Base-by-base conservation (phyloP, 2,329 filamentous ascomycete species). In the Colletotrichum scovillei region DNA sequence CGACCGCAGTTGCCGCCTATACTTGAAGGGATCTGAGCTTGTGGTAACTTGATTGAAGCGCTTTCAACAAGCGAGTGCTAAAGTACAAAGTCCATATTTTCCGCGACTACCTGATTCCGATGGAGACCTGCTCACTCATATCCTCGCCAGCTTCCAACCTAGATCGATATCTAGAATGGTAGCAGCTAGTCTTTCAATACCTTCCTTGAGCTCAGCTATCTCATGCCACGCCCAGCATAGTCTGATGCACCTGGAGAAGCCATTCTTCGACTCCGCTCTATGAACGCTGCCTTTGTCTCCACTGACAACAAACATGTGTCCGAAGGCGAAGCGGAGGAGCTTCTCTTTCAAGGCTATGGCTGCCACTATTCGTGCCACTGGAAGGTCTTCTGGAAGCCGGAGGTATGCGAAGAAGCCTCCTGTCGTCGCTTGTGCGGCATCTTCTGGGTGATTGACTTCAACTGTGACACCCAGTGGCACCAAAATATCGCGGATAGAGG, bases 171-270 rank as follows among this genome's bases (percentile, higher is more conserved):
- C 24, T 2, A 7, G 2, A 14, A 70, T 70, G 0, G 62, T 66
- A 7, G 46, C 56, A 5, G 59, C 91, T 67, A 95, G 82, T 76
- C 93, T 89, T 78, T 85, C 81, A 5, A 96, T 87, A 0, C 93
- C 94, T 77, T 95, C 92, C 0, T 85, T 86, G 19, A 97, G 81
- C 65, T 89, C 85, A 19, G 87, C 86, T 77, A 92, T 90, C 2
- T 91, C 87, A 80, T 93, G 92, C 90, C 93, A 95, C 6, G 91
- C 87, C 81, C 93, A 95, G 73, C 91, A 94, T 22, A 95, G 80
- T 55, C 93, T 86, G 35, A 95, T 82, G 57, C 88, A 87, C 58
- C 86, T 81, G 26, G 88, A 84, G 78, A 96, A 94, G 35, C 83
- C 73, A 19, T 63, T 22, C 6, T n/a, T 5, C 14, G 28, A 56